A percentile compares a stretch with the other conserved stretches of the same genome.
Conservation (phyloP, 2,329 filamentous ascomycete genomes). For the Penicillium concentricum region DNA sequence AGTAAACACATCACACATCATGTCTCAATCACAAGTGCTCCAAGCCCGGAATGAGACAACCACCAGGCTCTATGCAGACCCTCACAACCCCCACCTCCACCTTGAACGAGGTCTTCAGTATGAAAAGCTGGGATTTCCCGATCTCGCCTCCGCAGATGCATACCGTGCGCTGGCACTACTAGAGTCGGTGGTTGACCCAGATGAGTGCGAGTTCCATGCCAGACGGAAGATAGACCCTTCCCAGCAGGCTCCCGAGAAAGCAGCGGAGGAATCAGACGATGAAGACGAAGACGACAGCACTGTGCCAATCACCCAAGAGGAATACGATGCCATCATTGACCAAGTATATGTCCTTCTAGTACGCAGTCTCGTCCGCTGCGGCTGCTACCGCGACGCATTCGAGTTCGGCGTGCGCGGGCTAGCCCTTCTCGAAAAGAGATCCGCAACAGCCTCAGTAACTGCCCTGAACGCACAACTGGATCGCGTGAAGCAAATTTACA, state of each 20-base stretch:
- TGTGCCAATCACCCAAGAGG: slow-evolving; percentile 30
- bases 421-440: slow-evolving; percentile 19
- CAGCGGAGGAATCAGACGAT: slow-evolving; percentile 24
- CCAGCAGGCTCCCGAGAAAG: background rate
- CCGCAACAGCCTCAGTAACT: slow-evolving; percentile 2
- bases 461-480: slow-evolving; percentile 30
- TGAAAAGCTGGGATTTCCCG: slow-evolving; percentile 76
- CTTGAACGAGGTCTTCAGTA: slow-evolving; percentile 65
- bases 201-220: slow-evolving; percentile 80
- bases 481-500: slow-evolving; percentile 28
- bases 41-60: slow-evolving; percentile 58
- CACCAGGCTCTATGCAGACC: slow-evolving; percentile 37
- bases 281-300: slow-evolving; percentile 41
- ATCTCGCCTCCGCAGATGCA: slow-evolving; percentile 84
- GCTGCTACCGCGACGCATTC: slow-evolving; percentile 43
- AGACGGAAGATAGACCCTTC: slow-evolving; percentile 41
- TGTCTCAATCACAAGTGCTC: slow-evolving; percentile 21
- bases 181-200: slow-evolving; percentile 71
- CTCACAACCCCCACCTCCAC: slow-evolving; percentile 43
- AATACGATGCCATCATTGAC: slow-evolving; percentile 38
- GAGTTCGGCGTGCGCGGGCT: slow-evolving; percentile 39
- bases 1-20: slow-evolving; percentile 3
- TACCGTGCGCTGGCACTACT: slow-evolving; percentile 85
- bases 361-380: slow-evolving; percentile 35
- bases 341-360: slow-evolving; percentile 40